Conservation (phyloP, 371 early-diverging fungal genomes). For the Mortierella sp. region DNA sequence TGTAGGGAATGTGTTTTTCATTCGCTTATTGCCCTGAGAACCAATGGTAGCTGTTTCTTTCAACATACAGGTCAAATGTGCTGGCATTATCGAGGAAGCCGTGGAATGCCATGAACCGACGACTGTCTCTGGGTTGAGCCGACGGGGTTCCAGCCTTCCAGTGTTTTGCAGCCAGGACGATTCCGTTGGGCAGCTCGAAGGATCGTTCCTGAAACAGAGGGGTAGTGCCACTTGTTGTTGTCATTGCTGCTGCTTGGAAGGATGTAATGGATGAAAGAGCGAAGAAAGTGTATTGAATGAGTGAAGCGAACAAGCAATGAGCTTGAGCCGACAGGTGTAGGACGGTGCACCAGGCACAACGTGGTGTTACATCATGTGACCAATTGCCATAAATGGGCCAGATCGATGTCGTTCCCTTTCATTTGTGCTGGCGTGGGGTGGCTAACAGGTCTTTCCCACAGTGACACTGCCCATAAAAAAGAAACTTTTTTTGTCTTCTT, state of each 20-base stretch:
- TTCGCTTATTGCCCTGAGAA: neutral
- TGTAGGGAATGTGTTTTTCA: too few relatives aligned
- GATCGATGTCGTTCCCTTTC: neutral
- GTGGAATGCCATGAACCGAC: conserved; percentile 35
- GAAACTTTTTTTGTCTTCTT: neutral
- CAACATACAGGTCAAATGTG: conserved; percentile 27
- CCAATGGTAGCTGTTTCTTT: neutral
- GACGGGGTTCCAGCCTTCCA: conserved; percentile 14
- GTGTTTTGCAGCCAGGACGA: conserved; percentile 25
- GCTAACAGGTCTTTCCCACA: neutral
- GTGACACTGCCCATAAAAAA: neutral
- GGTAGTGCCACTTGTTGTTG: neutral
- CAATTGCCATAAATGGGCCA: neutral
- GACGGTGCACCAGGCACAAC: neutral
- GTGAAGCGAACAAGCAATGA: neutral
- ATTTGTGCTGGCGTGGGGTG: neutral
- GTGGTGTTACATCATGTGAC: neutral
- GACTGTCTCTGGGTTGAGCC: neutral
- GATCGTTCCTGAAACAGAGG: conserved; percentile 8
- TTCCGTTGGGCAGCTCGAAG: conserved; percentile 22
- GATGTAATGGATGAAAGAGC: neutral
- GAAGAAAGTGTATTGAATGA: neutral
- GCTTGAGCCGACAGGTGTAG: neutral
- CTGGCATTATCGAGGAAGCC: conserved; percentile 30
- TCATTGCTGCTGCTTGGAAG: neutral